A percentile compares a stretch with the other conserved stretches of the same genome.
phyloP scores from a whole-genome alignment of 2,329 filamentous ascomycete genomes.

The Fusarium sp. region DNA sequence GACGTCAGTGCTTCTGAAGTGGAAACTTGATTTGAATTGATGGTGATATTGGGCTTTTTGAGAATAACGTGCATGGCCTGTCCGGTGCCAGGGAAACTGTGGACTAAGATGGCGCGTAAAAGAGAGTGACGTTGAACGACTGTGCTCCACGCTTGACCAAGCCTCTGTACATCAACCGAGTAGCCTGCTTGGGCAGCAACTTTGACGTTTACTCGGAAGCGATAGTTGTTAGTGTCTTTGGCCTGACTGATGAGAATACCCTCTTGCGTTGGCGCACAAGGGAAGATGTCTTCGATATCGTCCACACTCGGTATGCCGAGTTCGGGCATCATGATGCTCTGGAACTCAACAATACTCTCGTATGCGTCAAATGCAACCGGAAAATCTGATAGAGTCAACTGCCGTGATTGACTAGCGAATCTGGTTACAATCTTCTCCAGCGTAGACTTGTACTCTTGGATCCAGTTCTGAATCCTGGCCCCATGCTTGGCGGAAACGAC shows the following conservation, averaged over 20 bases:
- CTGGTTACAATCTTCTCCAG: neutral
- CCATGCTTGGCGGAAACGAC: neutral
- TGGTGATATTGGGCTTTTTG: neutral
- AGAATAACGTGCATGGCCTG: neutral
- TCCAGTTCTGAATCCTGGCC: neutral
- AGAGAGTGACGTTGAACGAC: neutral
- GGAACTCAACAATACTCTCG: neutral
- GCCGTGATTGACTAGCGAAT: neutral
- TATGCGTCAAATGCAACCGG: neutral
- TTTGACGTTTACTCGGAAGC: neutral
- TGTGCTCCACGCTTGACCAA: neutral
- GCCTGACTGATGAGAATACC: neutral
- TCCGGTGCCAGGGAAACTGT: neutral
- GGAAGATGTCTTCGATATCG: neutral
- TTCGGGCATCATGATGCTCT: neutral
- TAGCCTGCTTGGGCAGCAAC: neutral
- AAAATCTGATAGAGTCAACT: neutral
- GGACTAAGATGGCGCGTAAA: neutral
- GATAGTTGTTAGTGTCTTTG: neutral
- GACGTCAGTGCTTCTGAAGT: neutral
- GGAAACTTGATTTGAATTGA: neutral
- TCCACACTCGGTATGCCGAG: neutral
- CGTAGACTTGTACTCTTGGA: neutral
- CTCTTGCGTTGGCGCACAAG: neutral
- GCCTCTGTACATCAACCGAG: neutral